Percentiles rank a stretch among this genome's conserved stretches.
Conservation (phyloP, 495 filamentous ascomycete species). For the Mytilinidion resinicola region DNA sequence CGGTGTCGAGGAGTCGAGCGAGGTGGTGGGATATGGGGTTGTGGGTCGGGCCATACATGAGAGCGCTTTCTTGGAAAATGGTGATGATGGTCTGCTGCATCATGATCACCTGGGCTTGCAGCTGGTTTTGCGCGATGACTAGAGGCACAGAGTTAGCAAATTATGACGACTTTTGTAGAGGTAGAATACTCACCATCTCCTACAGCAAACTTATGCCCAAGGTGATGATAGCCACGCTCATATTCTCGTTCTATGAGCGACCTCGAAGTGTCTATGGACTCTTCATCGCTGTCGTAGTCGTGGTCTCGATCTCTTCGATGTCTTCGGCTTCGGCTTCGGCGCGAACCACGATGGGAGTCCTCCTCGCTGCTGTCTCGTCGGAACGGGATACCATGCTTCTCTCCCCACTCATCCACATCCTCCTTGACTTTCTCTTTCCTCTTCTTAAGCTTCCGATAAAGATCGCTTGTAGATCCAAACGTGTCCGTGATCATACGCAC, state of each 20-base stretch:
- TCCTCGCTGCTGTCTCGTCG: background rate
- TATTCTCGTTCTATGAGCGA: conserved; percentile 8
- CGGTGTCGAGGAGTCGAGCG: conserved; percentile 9
- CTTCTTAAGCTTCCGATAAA: conserved; percentile 21
- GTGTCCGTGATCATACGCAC: conserved; percentile 11
- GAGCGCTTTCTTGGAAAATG: conserved; percentile 11
- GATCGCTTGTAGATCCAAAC: conserved; percentile 13
- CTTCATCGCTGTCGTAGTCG: conserved; percentile 14
- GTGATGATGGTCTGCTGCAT: conserved; percentile 17
- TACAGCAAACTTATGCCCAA: conserved; percentile 15
- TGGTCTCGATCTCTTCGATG: background rate
- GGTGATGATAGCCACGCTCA: conserved; percentile 8
- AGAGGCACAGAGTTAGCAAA: background rate
- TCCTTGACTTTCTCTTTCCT: conserved; percentile 17
- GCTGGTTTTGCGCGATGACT: conserved; percentile 22
- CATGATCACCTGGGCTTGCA: conserved; percentile 19
- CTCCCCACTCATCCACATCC: conserved; percentile 16
- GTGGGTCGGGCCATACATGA: background rate
- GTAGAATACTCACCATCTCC: conserved; percentile 14
- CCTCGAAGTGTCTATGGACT: conserved; percentile 5
- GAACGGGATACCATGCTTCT: conserved; percentile 1
- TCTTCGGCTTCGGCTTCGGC: conserved; percentile 2
- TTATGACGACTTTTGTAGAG: background rate
- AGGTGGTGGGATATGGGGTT: conserved; percentile 7
- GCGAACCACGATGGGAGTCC: background rate